Conservation (phyloP, 306 rosid species). For the Pyrus bretschneideri region DNA sequence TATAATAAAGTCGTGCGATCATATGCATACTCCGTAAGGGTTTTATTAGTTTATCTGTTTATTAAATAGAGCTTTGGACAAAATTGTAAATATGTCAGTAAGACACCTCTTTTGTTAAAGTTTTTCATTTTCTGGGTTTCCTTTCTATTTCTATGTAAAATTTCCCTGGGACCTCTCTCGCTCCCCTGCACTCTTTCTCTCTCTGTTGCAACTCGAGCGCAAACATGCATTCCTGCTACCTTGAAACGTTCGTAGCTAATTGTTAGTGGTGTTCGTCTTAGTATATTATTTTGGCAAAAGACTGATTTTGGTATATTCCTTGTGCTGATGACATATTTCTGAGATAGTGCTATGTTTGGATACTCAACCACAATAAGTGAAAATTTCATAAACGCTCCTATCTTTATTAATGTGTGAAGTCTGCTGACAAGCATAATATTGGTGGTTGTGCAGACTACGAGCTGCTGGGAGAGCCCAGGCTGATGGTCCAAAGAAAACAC, state of each 20-base stretch:
- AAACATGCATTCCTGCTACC: neutral
- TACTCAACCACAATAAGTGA: neutral
- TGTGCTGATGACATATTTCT: neutral
- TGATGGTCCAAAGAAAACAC: conserved; percentile 65
- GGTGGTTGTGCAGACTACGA: conserved; percentile 48
- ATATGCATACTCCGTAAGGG: no score
- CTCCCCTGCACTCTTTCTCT: neutral
- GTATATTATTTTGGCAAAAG: neutral
- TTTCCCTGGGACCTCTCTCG: neutral
- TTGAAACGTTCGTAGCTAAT: neutral
- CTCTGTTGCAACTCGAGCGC: neutral
- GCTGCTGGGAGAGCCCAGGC: conserved; percentile 67
- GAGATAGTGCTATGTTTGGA: neutral
- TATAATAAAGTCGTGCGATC: neutral
- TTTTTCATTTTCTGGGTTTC: neutral
- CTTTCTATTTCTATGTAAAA: neutral
- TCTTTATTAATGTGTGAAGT: neutral
- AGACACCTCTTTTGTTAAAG: neutral
- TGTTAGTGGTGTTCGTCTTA: neutral
- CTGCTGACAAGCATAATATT: conserved; percentile 11
- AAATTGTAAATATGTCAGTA: neutral
- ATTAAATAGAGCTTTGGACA: neutral
- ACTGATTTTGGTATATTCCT: neutral
- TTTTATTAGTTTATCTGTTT: neutral
- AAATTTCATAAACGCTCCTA: neutral